Evolutionary conservation across 352 stramenopile species (phyloP), one percentile per base, ranked within the genome.

Genomic region (Pythium sp.): DNA sequence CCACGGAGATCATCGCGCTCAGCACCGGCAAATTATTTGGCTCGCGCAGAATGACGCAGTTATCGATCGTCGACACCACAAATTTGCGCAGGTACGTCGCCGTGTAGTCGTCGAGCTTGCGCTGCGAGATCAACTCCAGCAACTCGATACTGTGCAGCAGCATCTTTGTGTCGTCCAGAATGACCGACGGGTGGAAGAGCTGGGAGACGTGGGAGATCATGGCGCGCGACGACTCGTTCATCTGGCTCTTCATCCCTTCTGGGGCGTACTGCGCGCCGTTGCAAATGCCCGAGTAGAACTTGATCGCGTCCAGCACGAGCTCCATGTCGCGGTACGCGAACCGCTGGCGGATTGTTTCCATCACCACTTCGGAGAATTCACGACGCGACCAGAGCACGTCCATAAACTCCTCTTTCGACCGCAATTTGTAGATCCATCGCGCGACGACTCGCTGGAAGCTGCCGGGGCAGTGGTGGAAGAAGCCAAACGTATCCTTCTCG

Each of bases 151-250:
- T 93, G 68, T 94, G 84, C 49, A 96, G 62, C 63, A 94, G 77
- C 54, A 96, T 86, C 56, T 94, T 96, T 0, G 84, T 70, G 58
- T 96, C 88, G 3, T 96, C 86, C 0, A 96, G 68, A 32, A 94
- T 84, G 7, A 94, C 86, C 0, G 86, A 93, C 57, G 88, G 88
- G 46, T 96, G 88, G 67, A 96, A 96, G 1, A 96, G 72, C 65
- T 96, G 88, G 7, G 88, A 96, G 11, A 94, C 87, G 54, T 96
- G 88, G 3, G 86, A 94, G 63, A 94, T 96, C 85, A 96, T 96
- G 0, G 86, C 81, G 1, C 88, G 80, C 8, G 77, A 89, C n/a
- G 79, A 80, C 62, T 96, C 88, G 59, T 94, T 83, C 72, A 96
- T 93, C 62, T 94, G 86, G 0, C 53, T 62, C 53, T 91, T 87